Conservation (phyloP, 176 grass and related monocot species). For the Hordeum marinum region DNA sequence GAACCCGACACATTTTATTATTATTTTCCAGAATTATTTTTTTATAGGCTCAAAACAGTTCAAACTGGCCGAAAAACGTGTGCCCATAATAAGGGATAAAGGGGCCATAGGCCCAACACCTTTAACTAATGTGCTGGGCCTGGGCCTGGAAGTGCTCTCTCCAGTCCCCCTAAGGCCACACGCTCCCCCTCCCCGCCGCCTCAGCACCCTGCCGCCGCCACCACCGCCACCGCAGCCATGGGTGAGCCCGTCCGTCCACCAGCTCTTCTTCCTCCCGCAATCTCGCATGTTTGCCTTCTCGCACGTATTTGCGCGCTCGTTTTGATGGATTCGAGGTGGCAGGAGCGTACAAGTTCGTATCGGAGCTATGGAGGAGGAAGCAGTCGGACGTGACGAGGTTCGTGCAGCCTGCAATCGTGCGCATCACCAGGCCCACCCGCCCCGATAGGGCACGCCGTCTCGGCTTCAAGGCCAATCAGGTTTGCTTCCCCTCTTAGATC, state of each 20-base stretch:
- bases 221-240: conserved; percentile 20
- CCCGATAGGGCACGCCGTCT: conserved; percentile 35
- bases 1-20: too few relatives aligned
- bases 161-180: too few relatives aligned
- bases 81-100: too few relatives aligned
- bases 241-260: conserved; percentile 5
- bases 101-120: too few relatives aligned
- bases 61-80: too few relatives aligned
- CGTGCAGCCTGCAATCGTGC: conserved; percentile 51
- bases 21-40: too few relatives aligned
- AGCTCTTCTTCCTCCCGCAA: neutral
- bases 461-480: conserved; percentile 79
- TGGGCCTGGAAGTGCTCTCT: too few relatives aligned
- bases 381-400: conserved; percentile 68
- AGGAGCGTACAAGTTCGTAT: conserved; percentile 78
- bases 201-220: neutral
- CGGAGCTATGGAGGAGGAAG: conserved; percentile 89
- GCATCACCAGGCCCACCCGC: too few relatives aligned
- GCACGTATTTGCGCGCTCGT: too few relatives aligned
- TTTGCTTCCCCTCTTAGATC: conserved; percentile 14
- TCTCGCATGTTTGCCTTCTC: neutral
- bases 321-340: neutral
- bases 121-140: too few relatives aligned
- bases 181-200: too few relatives aligned
- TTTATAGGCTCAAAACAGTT: too few relatives aligned